phyloP scores from a whole-genome alignment of 805 yeast genomes.

The Blastobotrys chiropterorum region DNA sequence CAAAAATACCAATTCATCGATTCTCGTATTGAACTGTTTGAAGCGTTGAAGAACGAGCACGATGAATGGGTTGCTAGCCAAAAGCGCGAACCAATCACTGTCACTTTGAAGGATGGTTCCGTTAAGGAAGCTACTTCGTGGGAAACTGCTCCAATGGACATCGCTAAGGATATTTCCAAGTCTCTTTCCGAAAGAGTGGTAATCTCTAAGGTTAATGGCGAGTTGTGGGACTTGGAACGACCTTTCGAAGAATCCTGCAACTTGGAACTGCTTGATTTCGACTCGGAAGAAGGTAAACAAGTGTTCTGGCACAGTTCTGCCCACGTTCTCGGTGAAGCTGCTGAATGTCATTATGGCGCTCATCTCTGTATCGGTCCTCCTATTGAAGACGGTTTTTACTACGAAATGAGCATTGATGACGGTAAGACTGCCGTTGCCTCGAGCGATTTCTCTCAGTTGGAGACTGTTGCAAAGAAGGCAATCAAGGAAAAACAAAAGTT shows the following conservation, averaged over 20 bases:
- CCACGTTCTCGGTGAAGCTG: slow-evolving; percentile 95
- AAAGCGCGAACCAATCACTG: slow-evolving; percentile 58
- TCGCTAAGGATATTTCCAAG: slow-evolving; percentile 79
- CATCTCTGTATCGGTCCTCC: slow-evolving; percentile 95
- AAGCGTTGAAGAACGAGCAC: slow-evolving; percentile 68
- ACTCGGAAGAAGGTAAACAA: slow-evolving; percentile 86
- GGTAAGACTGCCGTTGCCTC: slow-evolving; percentile 74
- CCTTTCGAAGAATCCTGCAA: slow-evolving; percentile 70
- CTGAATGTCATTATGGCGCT: slow-evolving; percentile 94
- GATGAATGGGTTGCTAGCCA: slow-evolving; percentile 63
- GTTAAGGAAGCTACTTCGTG: slow-evolving; percentile 71
- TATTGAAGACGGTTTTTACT: slow-evolving; percentile 95
- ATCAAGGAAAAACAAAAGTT: slow-evolving; percentile 94
- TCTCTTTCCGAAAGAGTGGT: slow-evolving; percentile 85
- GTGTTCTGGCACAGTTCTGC: slow-evolving; percentile 99
- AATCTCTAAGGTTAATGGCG: slow-evolving; percentile 84
- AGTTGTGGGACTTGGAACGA: slow-evolving; percentile 92
- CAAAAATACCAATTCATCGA: slow-evolving; percentile 85
- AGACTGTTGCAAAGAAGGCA: slow-evolving; percentile 79
- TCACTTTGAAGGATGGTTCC: slow-evolving; percentile 84
- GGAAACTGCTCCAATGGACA: slow-evolving; percentile 85
- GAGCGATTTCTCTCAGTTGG: slow-evolving; percentile 77
- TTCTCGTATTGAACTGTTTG: slow-evolving; percentile 71
- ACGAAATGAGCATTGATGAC: slow-evolving; percentile 82
- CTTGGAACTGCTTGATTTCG: slow-evolving; percentile 84